Base-by-base conservation (phyloP, 2,329 filamentous ascomycete genomes). In the Ascomycota sp. region DNA sequence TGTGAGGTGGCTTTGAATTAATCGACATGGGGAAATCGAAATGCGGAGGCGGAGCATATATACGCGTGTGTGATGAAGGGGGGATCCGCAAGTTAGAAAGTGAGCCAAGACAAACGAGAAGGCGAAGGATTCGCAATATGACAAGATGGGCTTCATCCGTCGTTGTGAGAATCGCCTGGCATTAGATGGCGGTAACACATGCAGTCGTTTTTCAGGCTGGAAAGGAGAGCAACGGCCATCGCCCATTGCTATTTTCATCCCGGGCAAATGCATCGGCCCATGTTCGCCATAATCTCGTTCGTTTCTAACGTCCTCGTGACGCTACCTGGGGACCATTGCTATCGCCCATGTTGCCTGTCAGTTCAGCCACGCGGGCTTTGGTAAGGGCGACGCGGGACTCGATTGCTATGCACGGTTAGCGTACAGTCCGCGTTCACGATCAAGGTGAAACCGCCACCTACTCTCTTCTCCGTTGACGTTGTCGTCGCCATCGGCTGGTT, bases 381-480 rank as follows among this genome's bases (percentile, higher is more conserved):
- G 98, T 98, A 38, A 89, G 79, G 29, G 89, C 89, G 35, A 95
- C 89, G 40, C 89, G 80, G 29, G 83, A 85, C 53, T 98, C 89
- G 44, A 95, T 95, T 23, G 85, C 82, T 91, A 40, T n/a, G 31
- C 17, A 9, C n/a, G n/a, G n/a, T n/a, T n/a, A n/a, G n/a, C n/a
- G n/a, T n/a, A n/a, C n/a, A n/a, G n/a, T n/a, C n/a, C n/a, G n/a
- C n/a, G n/a, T n/a, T n/a, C n/a, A n/a, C n/a, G n/a, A 13, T 25
- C 5, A 5, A 5, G n/a, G 7, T 3, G 13, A 1, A n/a, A n/a
- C n/a, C 20, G n/a, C 3, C 12, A 74, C 79, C 67, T 61, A 82
- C 78, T 89, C 63, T 93, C 86, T 65, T 95, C 86, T 32, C 80
- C 83, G 46, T 79, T 92, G n/a, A 80, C 89, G 41, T 92, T 82